Evolutionary conservation across 1,139 yeast species (phyloP).

Genomic region (Kluyveromyces marxianus): DNA sequence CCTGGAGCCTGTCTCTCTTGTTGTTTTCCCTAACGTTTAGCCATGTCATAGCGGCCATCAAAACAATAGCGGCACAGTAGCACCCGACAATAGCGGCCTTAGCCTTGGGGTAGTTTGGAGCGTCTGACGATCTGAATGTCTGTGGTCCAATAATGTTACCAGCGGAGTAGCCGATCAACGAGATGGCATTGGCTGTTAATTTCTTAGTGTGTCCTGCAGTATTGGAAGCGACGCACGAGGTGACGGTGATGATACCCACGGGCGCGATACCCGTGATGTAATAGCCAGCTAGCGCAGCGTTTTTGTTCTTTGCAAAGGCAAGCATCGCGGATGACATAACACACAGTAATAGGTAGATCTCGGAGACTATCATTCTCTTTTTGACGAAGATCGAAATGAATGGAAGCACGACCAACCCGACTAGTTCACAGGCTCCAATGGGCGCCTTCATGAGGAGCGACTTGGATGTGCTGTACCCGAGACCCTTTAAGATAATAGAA

Average conservation of each 20-base stretch:
- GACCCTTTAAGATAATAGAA: conserved; percentile 30
- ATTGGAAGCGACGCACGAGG: conserved; percentile 22
- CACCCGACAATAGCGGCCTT: conserved; percentile 12
- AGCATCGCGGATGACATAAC: conserved; percentile 38
- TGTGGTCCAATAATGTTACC: conserved; percentile 60
- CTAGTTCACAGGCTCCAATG: conserved; percentile 29
- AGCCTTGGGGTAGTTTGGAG: conserved; percentile 40
- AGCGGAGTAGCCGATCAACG: conserved; percentile 26
- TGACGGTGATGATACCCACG: conserved; percentile 28
- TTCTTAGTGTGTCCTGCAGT: conserved; percentile 29
- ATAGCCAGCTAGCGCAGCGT: conserved; percentile 38
- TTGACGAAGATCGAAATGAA: conserved; percentile 18
- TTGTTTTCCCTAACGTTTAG: conserved; percentile 43
- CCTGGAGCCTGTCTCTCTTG: conserved; percentile 25
- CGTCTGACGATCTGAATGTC: conserved; percentile 43
- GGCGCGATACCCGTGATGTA: conserved; percentile 26
- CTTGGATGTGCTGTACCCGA: conserved; percentile 34
- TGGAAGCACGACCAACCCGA: conserved; percentile 35
- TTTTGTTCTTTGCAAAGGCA: conserved; percentile 35
- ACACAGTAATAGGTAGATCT: conserved; percentile 32
- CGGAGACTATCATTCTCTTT: conserved; percentile 36
- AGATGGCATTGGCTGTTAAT: conserved; percentile 15
- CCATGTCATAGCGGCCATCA: conserved; percentile 44
- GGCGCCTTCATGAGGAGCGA: conserved; percentile 35
- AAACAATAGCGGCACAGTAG: conserved; percentile 6